Evolutionary conservation across 2,329 filamentous ascomycete species (phyloP), one percentile per base, ranked within the genome.

Genomic region (Neurospora crassa): DNA sequence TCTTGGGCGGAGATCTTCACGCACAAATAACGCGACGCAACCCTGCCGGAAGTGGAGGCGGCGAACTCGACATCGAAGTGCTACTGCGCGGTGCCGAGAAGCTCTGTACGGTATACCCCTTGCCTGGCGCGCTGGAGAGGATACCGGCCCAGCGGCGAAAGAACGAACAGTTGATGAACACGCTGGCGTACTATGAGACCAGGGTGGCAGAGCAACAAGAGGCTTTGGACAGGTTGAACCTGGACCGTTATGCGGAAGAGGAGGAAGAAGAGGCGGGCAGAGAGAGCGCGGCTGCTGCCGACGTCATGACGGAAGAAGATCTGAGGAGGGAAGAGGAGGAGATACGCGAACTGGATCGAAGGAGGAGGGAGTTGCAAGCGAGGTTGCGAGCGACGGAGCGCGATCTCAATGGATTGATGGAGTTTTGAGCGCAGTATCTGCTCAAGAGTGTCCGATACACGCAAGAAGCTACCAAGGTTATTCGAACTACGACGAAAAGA

Each of bases 31-130:
- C 88, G 71, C 84, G 85, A 72, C 88, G 86, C 10, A 59, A 59
- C 16, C 24, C 47, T 59, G 68, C 83, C 74, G 88, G 81, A 74
- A 85, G 78, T 70, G 87, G 87, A 67, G 83, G 82, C 59, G 83
- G 90, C 11, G 93, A 96, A 34, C 86, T 97, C 2, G 93, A 98
- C 79, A 90, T 98, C 3, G 92, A 97, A 77, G 86, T 97, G 1
- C 82, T 99, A 40, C 85, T 99, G 29, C 86, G 88, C 70, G 94
- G 95, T 0, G 95, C 94, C 0, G 94, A 97, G 84, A 97, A 94
- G 84, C 86, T 98, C 40, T 94, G 94, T 76, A 87, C 87, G 67
- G 94, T 97, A 40, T 98, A 97, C 78, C 91, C 93, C 42, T 86
- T 97, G 40, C 87, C 91, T 0, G 94, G 94, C 5, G 93, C 92